Evolutionary conservation across 257 asterid genomes (phyloP).

Genomic region (Ajuga chamaepitys): DNA sequence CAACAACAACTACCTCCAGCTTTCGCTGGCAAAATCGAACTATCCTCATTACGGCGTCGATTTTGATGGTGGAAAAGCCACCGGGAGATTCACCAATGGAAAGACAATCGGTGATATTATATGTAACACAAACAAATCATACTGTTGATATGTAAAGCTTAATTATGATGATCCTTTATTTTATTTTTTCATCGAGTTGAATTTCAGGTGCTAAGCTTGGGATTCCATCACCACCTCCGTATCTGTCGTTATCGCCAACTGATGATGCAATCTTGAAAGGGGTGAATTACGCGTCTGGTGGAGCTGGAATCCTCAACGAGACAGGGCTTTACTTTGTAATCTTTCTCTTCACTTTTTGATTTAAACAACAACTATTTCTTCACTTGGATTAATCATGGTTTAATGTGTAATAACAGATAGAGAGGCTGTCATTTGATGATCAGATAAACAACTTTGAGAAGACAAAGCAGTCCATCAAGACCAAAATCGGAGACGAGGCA

Average conservation of each 20-base stretch:
- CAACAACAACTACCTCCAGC: constrained; percentile 60
- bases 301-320: constrained; percentile 86
- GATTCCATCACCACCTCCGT: constrained; percentile 63
- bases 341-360: neutral
- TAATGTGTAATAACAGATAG: constrained; percentile 30
- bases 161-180: neutral
- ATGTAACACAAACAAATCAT: constrained; percentile 13
- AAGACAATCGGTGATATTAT: constrained; percentile 74
- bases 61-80: constrained; percentile 45
- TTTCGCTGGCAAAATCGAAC: constrained; percentile 64
- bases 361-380: neutral
- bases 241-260: constrained; percentile 47
- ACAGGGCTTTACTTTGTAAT: constrained; percentile 77
- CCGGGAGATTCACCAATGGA: constrained; percentile 87
- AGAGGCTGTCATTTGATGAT: constrained; percentile 66
- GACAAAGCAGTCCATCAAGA: constrained; percentile 43
- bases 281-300: constrained; percentile 84
- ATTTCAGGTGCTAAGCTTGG: constrained; percentile 64
- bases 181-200: neutral
- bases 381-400: neutral
- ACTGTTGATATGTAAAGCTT: neutral
- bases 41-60: constrained; percentile 69
- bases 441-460: constrained; percentile 50
- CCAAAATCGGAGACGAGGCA: constrained; percentile 51
- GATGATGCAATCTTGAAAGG: constrained; percentile 69